These are phyloP conservation scores for Keithomyces neogunnii DNA, from an alignment of 2,329 filamentous ascomycete genomes.

Conservation along the genomic window DNA sequence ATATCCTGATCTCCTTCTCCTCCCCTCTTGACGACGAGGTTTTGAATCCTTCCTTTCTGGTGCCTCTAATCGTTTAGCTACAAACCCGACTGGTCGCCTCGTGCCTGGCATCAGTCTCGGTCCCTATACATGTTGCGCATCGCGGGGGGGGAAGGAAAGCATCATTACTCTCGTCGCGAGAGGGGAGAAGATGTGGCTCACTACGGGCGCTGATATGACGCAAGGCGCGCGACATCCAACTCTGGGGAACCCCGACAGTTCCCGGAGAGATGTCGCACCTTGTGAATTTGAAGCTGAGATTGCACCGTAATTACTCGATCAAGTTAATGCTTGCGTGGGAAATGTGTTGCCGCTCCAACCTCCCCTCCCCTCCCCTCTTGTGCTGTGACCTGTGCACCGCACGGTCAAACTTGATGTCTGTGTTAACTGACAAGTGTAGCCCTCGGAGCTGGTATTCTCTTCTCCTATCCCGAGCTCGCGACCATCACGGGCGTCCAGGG, in stretches of 20 bases:
- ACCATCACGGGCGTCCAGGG: slow-evolving; percentile 75
- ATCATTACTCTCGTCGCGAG: slow-evolving; percentile 3
- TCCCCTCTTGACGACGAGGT: slow-evolving; percentile 13
- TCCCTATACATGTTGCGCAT: not conserved
- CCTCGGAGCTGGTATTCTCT: slow-evolving; percentile 75
- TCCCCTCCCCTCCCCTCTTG: slow-evolving; percentile 8
- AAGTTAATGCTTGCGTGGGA: slow-evolving; percentile 99
- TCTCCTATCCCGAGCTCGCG: slow-evolving; percentile 73
- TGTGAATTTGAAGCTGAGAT: slow-evolving; percentile 72
- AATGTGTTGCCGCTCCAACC: slow-evolving; percentile 82
- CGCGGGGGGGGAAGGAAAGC: not conserved
- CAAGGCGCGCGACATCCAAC: slow-evolving; percentile 43
- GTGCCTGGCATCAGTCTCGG: not conserved
- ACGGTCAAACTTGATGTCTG: not conserved
- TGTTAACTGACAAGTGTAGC: slow-evolving; percentile 47
- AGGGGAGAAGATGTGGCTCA: slow-evolving; percentile 53
- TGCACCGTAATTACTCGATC: slow-evolving; percentile 95
- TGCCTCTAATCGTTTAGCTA: not conserved
- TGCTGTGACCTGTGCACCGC: slow-evolving; percentile 15
- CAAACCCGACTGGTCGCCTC: not conserved
- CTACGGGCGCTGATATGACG: slow-evolving; percentile 73
- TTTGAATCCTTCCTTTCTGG: not conserved
- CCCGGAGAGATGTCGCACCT: slow-evolving; percentile 7
- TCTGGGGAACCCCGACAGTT: slow-evolving; percentile 13
- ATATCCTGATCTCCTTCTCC: slow-evolving; percentile 28